phyloP scores from a whole-genome alignment of 805 yeast species.

The Candida arabinofermentans region DNA sequence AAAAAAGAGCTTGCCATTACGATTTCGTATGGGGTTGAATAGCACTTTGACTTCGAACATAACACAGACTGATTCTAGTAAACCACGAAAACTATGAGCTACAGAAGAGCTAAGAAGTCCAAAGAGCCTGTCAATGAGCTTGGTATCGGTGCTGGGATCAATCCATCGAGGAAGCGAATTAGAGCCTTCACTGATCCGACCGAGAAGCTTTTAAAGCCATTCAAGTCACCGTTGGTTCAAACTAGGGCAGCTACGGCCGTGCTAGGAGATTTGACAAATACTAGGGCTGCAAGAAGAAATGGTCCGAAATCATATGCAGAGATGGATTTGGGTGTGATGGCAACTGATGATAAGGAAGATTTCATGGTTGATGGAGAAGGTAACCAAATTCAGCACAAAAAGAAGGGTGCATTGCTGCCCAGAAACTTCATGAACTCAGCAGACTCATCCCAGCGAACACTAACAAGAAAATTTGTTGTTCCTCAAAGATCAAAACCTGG shows the following conservation, averaged over 20 bases:
- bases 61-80: neutral
- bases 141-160: conserved; percentile 70
- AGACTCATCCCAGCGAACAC: conserved; percentile 35
- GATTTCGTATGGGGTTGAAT: too few relatives aligned
- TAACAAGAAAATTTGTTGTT: conserved; percentile 50
- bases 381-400: conserved; percentile 24
- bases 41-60: neutral
- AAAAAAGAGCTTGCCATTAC: too few relatives aligned
- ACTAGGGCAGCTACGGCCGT: conserved; percentile 12
- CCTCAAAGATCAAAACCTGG: conserved; percentile 49
- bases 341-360: conserved; percentile 29
- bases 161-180: conserved; percentile 52
- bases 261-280: conserved; percentile 12
- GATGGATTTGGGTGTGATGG: conserved; percentile 25
- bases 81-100: neutral
- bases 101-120: conserved; percentile 4
- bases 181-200: conserved; percentile 50
- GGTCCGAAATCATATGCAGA: conserved; percentile 41
- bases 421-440: conserved; percentile 43
- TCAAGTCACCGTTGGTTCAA: conserved; percentile 54
- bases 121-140: conserved; percentile 34
- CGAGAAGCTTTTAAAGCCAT: conserved; percentile 57
- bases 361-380: conserved; percentile 29
- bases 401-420: conserved; percentile 60
- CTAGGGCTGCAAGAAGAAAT: conserved; percentile 26